Evolutionary conservation across 441 rosid genomes (phyloP).

Genomic region (Macaranga tanarius): DNA sequence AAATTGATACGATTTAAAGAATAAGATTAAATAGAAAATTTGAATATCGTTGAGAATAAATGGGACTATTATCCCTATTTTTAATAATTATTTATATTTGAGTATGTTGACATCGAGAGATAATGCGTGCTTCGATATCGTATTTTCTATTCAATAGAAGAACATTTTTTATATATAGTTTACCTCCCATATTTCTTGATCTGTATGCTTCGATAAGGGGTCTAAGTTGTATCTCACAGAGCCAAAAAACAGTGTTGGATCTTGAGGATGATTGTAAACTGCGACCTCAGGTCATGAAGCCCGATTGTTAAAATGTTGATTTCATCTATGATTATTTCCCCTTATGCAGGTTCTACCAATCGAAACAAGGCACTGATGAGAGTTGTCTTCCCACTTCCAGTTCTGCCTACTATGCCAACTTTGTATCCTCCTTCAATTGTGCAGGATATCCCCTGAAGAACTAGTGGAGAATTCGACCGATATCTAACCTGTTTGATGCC

Average conservation of each 20-base stretch:
- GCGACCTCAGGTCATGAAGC: conserved; percentile 77
- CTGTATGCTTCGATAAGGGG: conserved; percentile 64
- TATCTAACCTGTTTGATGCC: conserved; percentile 56
- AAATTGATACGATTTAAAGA: too few relatives aligned
- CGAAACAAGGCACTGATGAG: conserved; percentile 78
- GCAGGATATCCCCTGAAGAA: conserved; percentile 74
- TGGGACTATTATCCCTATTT: too few relatives aligned
- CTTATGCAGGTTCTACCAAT: conserved; percentile 79
- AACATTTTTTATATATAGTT: neutral
- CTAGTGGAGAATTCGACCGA: conserved; percentile 57
- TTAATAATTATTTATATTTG: too few relatives aligned
- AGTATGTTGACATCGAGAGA: too few relatives aligned
- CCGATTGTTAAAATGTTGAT: conserved; percentile 71
- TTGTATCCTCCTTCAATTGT: conserved; percentile 77
- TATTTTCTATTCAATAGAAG: too few relatives aligned
- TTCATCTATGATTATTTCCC: conserved; percentile 75
- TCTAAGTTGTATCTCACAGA: conserved; percentile 83
- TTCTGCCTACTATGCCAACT: conserved; percentile 89
- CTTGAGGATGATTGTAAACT: conserved; percentile 87
- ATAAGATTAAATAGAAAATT: too few relatives aligned
- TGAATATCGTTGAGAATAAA: too few relatives aligned
- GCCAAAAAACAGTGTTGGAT: conserved; percentile 87
- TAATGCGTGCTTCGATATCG: too few relatives aligned
- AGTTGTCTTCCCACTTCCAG: conserved; percentile 95
- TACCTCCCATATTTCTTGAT: conserved; percentile 95